A percentile compares a stretch with the other conserved stretches of the same genome.
phyloP scores from a whole-genome alignment of 306 rosid species.

The Fragaria iinumae region DNA sequence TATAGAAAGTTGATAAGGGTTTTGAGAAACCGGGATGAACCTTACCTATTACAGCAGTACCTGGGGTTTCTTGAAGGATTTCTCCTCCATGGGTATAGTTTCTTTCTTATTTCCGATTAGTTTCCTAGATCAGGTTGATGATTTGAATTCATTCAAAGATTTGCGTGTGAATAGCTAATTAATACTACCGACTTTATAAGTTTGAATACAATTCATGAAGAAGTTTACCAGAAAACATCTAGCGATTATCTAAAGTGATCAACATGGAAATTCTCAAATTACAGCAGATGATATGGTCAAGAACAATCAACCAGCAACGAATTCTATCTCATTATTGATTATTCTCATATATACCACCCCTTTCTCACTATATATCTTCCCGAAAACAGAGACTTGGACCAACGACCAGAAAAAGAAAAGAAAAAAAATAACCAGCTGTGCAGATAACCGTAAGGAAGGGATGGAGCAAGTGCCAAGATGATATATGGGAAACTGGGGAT shows the following conservation, averaged over 20 bases:
- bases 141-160: background rate
- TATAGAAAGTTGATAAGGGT: no score
- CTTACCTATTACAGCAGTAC: no score
- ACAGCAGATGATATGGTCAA: background rate
- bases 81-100: background rate
- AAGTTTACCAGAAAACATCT: background rate
- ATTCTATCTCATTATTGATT: background rate
- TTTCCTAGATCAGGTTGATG: background rate
- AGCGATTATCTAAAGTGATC: background rate
- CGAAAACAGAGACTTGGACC: background rate
- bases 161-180: background rate
- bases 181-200: background rate
- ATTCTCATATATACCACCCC: background rate
- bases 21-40: no score
- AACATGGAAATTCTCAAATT: background rate
- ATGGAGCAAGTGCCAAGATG: background rate
- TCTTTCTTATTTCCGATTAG: background rate
- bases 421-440: background rate
- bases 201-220: background rate
- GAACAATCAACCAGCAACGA: background rate
- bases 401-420: background rate
- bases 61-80: no score
- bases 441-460: background rate
- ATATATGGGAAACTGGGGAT: background rate
- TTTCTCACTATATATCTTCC: background rate